Evolutionary conservation across 2,329 filamentous ascomycete genomes (phyloP), one percentile per base, ranked within the genome.

Genomic region (Colletotrichum magnum): DNA sequence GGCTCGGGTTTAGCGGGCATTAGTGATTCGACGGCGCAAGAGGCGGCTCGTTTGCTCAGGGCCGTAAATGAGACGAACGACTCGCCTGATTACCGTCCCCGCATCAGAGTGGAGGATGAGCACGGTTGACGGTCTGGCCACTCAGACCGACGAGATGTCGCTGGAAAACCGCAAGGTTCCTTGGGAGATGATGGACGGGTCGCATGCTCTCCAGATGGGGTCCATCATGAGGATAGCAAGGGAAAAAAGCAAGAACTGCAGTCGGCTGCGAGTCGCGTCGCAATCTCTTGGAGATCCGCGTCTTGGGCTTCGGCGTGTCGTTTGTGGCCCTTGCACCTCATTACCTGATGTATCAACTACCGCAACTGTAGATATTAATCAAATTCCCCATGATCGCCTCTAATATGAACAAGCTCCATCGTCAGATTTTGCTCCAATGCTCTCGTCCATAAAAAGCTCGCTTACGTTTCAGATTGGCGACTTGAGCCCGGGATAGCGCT

Each of bases 11-110:
- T 57, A 64, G 53, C 47, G 59, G 53, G 64, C 59, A 56, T 50
- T 60, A 28, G 66, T 45, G 62, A 45, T 58, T 57, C 50, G 48
- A 60, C 50, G 54, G 54, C 48, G 54, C 21, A n/a, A 43, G 61
- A 45, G 61, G 61, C 47, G 54, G 43, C 26, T 65, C 62, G 26
- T 47, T 45, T 66, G 56, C 45, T 12, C 54, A 57, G 43, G 39
- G 56, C 51, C 63, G 56, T 26, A 66, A 66, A 66, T 66, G 66
- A 69, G 66, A 69, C 51, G 62, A 69, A 66, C 56, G 66, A 69
- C 36, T 57, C 50, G 54, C 56, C 59, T 66, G 50, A 69, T 69
- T 69, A 56, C 32, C 36, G 48, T 65, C 56, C 61, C 66, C 54
- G 56, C 66, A 69, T 36, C 32, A 21, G 18, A 57, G 61, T 60